Evolutionary conservation across 768 basidiomycete genomes (phyloP).

Genomic region (Lyophyllum shimeji): DNA sequence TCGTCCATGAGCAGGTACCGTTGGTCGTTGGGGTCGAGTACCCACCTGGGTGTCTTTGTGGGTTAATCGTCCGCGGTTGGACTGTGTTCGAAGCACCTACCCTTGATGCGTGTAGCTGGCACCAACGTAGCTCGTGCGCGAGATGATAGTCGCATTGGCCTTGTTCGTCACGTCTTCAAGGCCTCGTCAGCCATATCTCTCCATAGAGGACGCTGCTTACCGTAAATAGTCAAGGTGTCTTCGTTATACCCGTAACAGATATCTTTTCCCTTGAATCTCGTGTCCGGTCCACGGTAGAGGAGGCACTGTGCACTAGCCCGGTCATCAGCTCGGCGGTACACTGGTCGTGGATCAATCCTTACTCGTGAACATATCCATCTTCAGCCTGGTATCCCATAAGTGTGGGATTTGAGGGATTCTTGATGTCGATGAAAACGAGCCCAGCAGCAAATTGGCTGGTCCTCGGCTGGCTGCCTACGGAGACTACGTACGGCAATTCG

Average conservation of each 20-base stretch:
- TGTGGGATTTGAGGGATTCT: constrained; percentile 24
- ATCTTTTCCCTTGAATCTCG: constrained; percentile 25
- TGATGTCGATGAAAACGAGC: constrained; percentile 29
- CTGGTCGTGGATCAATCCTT: background rate
- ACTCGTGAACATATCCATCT: constrained; percentile 31
- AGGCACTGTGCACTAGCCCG: constrained; percentile 26
- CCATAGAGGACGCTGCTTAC: background rate
- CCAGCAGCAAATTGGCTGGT: constrained; percentile 20
- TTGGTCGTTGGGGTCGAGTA: constrained; percentile 26
- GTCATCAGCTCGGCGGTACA: background rate
- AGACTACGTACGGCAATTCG: constrained; percentile 19
- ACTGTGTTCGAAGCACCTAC: constrained; percentile 1
- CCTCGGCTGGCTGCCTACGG: constrained; percentile 26
- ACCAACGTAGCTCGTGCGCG: constrained; percentile 27
- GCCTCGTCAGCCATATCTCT: background rate
- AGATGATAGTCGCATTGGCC: constrained; percentile 23
- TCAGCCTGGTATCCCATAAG: constrained; percentile 20
- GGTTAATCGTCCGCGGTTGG: background rate
- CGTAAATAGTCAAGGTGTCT: constrained; percentile 26
- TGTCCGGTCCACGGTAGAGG: constrained; percentile 28
- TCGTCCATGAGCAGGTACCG: constrained; percentile 28
- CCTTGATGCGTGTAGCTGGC: constrained; percentile 32
- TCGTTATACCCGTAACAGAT: constrained; percentile 33
- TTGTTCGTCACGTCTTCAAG: constrained; percentile 24
- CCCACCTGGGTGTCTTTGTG: constrained; percentile 12